Conservation (phyloP, 495 filamentous ascomycete genomes). For the Bacidia gigantensis region DNA sequence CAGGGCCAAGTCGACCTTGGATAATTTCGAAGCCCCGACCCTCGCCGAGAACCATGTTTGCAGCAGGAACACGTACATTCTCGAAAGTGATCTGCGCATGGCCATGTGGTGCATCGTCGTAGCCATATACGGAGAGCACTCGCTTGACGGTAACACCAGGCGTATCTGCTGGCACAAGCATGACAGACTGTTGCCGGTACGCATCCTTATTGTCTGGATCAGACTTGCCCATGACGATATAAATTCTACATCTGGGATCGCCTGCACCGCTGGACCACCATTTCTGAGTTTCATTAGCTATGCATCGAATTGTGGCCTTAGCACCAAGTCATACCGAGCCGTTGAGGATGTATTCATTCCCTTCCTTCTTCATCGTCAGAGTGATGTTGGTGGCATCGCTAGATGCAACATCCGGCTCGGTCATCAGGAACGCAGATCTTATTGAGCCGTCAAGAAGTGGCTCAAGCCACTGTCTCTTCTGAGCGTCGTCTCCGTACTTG, state of each 20-base stretch:
- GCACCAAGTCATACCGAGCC: constrained; percentile 36
- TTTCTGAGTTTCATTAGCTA: constrained; percentile 37
- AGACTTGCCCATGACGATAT: constrained; percentile 85
- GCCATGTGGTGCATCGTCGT: constrained; percentile 88
- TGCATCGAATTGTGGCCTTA: background rate
- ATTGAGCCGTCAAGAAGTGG: constrained; percentile 78
- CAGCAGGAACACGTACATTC: constrained; percentile 65
- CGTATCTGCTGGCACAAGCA: constrained; percentile 63
- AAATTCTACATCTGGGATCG: constrained; percentile 77
- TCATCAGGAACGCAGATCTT: constrained; percentile 86
- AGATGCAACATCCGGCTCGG: constrained; percentile 72
- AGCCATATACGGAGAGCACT: constrained; percentile 81
- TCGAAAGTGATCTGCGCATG: constrained; percentile 81
- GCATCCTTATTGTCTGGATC: constrained; percentile 55
- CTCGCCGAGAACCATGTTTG: constrained; percentile 73
- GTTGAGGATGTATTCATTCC: constrained; percentile 73
- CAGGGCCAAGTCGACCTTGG: constrained; percentile 81
- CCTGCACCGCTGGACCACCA: constrained; percentile 94
- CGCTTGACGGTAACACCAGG: constrained; percentile 71
- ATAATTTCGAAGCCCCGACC: constrained; percentile 95
- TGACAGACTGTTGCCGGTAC: constrained; percentile 80
- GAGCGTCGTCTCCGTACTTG: constrained; percentile 81
- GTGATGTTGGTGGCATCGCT: constrained; percentile 84
- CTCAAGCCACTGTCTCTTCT: constrained; percentile 75
- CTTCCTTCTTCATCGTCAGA: constrained; percentile 64